phyloP scores from a whole-genome alignment of 2,329 filamentous ascomycete genomes.

The Graphium sp. region DNA sequence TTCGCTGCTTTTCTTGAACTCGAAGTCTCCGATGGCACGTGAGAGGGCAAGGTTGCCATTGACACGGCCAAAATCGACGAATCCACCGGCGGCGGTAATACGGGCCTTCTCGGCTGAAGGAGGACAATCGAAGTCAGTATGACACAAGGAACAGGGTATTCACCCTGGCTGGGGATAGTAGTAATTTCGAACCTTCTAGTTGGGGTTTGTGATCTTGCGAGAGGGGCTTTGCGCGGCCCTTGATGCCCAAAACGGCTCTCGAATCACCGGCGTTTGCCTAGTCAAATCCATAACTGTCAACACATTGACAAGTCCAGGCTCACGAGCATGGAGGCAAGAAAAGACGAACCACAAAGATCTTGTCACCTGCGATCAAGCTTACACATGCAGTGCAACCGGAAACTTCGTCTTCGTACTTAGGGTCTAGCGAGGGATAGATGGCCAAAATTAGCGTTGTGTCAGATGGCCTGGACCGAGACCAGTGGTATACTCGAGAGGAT shows the following conservation, averaged over 20 bases:
- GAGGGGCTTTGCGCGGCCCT: constrained; percentile 89
- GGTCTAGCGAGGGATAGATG: constrained; percentile 53
- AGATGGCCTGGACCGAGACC: no score
- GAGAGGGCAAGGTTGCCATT: constrained; percentile 96
- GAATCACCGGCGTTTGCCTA: constrained; percentile 97
- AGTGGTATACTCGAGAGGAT: no score
- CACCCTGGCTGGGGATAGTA: not conserved
- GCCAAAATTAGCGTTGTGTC: not conserved
- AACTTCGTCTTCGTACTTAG: constrained; percentile 92
- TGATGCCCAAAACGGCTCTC: constrained; percentile 84
- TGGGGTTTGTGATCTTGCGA: constrained; percentile 99
- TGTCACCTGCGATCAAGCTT: constrained; percentile 72
- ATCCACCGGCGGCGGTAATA: constrained; percentile 89
- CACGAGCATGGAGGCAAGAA: constrained; percentile 4
- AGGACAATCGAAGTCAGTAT: not conserved
- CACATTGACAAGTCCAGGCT: constrained; percentile 1
- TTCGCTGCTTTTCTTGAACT: constrained; percentile 98
- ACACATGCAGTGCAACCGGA: constrained; percentile 96
- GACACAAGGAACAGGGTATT: not conserved
- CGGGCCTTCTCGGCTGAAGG: constrained; percentile 78
- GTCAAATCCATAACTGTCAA: no score
- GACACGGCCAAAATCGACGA: constrained; percentile 95
- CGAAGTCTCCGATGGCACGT: constrained; percentile 94
- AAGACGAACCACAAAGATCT: constrained; percentile 79
- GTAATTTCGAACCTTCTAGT: constrained; percentile 59